phyloP scores from a whole-genome alignment of 2,329 filamentous ascomycete species.

The Coleophoma eucalyptorum region DNA sequence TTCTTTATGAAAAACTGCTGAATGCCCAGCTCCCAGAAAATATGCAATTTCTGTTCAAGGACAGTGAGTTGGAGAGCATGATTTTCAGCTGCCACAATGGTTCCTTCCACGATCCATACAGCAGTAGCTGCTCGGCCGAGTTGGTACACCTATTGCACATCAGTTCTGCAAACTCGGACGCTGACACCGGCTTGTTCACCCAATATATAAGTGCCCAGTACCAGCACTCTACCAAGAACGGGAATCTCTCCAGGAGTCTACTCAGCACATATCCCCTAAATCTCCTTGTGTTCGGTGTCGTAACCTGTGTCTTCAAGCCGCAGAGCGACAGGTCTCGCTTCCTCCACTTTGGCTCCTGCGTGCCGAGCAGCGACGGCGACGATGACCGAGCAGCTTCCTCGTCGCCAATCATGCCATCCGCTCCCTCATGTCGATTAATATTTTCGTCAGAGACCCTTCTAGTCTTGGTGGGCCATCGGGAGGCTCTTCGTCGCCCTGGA shows the following conservation, averaged over 20 bases:
- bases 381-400: conserved; percentile 15
- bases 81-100: conserved; percentile 62
- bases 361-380: conserved; percentile 33
- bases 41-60: conserved; percentile 58
- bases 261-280: conserved; percentile 59
- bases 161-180: neutral
- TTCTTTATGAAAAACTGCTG: conserved; percentile 54
- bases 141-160: conserved; percentile 59
- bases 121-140: conserved; percentile 69
- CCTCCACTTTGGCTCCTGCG: conserved; percentile 43
- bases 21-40: conserved; percentile 62
- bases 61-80: conserved; percentile 67
- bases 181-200: conserved; percentile 42
- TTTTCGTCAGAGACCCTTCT: conserved; percentile 6
- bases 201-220: conserved; percentile 77
- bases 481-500: conserved; percentile 17
- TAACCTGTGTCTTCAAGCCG: conserved; percentile 41
- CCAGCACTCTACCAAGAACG: conserved; percentile 72
- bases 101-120: conserved; percentile 62
- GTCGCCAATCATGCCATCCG: conserved; percentile 4
- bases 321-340: conserved; percentile 43
- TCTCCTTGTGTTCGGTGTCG: conserved; percentile 57
- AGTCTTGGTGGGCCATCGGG: conserved; percentile 2
- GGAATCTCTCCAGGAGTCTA: conserved; percentile 61
- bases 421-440: neutral